Base-by-base conservation (phyloP, 176 grass and related monocot genomes). In the Oryza meyeriana region DNA sequence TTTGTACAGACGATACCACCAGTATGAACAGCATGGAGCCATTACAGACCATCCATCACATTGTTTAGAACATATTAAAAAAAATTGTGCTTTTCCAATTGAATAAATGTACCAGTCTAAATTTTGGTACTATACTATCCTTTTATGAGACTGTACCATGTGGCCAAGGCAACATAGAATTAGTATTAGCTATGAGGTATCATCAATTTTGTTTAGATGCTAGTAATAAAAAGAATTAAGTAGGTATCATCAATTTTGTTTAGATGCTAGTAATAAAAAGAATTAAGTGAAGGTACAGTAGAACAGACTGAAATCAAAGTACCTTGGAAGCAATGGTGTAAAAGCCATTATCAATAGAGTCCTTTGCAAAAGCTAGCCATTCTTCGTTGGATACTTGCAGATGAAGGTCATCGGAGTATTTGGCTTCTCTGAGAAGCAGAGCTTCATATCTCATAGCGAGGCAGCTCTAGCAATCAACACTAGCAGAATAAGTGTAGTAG, bases 311-410 rank as follows among this genome's bases (percentile, higher is more conserved):
- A 71, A 74, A 16, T 0, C 0, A 81, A 29, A 66, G 28, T 85
- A 91, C 92, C 95, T 89, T 92, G 67, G 89, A 81, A 40, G 95
- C 84, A 76, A 94, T 83, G 59, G 88, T 65, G 61, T 94, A 98
- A 72, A 94, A 93, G 4, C 90, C 90, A 88, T 94, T 98, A 73
- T 93, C 72, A 83, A 94, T 74, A 81, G 79, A 93, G 57, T 98
- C 92, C 61, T 93, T 94, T 26, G 88, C 92, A 68, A 94, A 94
- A 71, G 90, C 91, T 22, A 86, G 20, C 95, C 92, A 94, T 71
- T 98, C 95, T 44, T 94, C 58, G 32, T 64, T 72, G 5, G 84
- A 87, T 40, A 98, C 86, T 73, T 69, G 34, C 62, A 94, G 32
- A 35, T 89, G 52, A 44, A 72, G 57, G 55, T 85, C 25, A 26